Percentiles rank a stretch among this genome's conserved stretches.
Evolutionary conservation across 495 filamentous ascomycete genomes (phyloP).

Genomic region (Penicillium cosmopolitanum): DNA sequence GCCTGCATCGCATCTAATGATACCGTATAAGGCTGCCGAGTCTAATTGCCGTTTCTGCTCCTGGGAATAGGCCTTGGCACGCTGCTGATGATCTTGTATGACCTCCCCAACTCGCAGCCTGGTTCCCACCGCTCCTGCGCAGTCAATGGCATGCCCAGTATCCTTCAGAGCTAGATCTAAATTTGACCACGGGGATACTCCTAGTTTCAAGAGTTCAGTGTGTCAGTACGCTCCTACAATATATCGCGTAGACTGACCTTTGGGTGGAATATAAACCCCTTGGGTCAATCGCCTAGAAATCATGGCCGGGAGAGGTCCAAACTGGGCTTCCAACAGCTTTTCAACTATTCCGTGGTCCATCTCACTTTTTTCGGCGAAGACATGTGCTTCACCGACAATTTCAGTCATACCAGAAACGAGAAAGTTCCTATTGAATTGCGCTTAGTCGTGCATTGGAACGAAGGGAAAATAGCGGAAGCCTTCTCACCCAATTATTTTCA

Average conservation of each 20-base stretch:
- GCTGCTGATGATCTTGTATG: slow-evolving; percentile 12
- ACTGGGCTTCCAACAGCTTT: slow-evolving; percentile 17
- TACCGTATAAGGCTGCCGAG: slow-evolving; percentile 18
- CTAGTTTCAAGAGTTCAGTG: slow-evolving; percentile 1
- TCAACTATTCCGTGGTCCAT: slow-evolving; percentile 14
- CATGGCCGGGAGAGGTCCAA: neutral
- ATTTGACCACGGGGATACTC: slow-evolving; percentile 13
- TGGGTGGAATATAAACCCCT: slow-evolving; percentile 11
- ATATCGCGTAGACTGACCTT: slow-evolving; percentile 9
- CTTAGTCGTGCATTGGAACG: neutral
- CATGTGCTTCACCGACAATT: slow-evolving; percentile 20
- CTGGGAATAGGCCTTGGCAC: slow-evolving; percentile 14
- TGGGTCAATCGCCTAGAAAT: slow-evolving; percentile 17
- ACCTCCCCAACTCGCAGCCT: slow-evolving; percentile 18
- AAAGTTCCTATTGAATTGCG: slow-evolving; percentile 12
- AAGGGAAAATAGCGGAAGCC: neutral
- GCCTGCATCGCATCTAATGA: slow-evolving; percentile 17
- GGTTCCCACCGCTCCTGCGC: slow-evolving; percentile 7
- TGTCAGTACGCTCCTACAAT: neutral
- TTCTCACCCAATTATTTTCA: slow-evolving; percentile 20
- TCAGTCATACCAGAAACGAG: slow-evolving; percentile 18
- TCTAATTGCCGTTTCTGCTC: slow-evolving; percentile 12
- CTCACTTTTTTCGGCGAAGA: slow-evolving; percentile 19
- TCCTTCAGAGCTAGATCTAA: slow-evolving; percentile 20
- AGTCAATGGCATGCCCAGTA: slow-evolving; percentile 14